A percentile compares a stretch with the other conserved stretches of the same genome.
These are phyloP conservation scores for Gaeumannomyces tritici DNA, from an alignment of 2,329 filamentous ascomycete genomes.

Conservation along the genomic window DNA sequence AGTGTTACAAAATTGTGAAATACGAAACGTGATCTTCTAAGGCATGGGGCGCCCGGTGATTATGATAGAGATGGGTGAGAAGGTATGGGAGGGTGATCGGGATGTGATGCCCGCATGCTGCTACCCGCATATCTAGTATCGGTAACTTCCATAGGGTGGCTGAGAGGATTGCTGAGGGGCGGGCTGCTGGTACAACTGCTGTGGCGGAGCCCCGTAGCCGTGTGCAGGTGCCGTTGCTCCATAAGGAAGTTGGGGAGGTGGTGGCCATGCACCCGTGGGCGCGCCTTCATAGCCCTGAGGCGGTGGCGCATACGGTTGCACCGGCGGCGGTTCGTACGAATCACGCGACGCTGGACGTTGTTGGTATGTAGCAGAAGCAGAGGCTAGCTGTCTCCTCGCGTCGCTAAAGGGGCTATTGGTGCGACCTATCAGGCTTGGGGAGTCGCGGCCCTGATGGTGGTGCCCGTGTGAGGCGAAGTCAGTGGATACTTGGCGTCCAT, in stretches of 20 bases:
- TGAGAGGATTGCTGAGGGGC: slow-evolving; percentile 2
- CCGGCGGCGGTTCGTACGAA: slow-evolving; percentile 29
- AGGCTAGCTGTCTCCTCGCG: slow-evolving; percentile 23
- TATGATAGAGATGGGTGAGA: background rate
- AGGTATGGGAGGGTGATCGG: too few species aligned
- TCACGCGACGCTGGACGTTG: slow-evolving; percentile 36
- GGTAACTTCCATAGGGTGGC: slow-evolving; percentile 8
- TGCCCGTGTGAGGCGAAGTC: slow-evolving; percentile 25
- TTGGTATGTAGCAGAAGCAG: slow-evolving; percentile 31
- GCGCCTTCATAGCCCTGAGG: slow-evolving; percentile 3
- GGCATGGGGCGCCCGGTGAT: background rate
- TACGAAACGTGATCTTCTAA: background rate
- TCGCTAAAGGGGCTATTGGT: slow-evolving; percentile 38
- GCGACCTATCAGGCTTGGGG: slow-evolving; percentile 17
- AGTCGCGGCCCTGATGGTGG: slow-evolving; percentile 8
- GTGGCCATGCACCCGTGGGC: slow-evolving; percentile 3
- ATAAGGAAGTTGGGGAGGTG: background rate
- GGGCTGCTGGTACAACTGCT: slow-evolving; percentile 5
- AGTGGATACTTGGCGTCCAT: slow-evolving; percentile 30
- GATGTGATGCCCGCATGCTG: background rate
- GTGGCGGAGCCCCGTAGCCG: slow-evolving; percentile 3
- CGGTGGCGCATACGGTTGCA: slow-evolving; percentile 16
- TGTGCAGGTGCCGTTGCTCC: slow-evolving; percentile 1
- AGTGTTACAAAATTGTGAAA: background rate
- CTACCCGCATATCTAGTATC: slow-evolving; percentile 5